Conservation (phyloP, 1,284 basidiomycete species). For the Papiliotrema fonsecae region DNA sequence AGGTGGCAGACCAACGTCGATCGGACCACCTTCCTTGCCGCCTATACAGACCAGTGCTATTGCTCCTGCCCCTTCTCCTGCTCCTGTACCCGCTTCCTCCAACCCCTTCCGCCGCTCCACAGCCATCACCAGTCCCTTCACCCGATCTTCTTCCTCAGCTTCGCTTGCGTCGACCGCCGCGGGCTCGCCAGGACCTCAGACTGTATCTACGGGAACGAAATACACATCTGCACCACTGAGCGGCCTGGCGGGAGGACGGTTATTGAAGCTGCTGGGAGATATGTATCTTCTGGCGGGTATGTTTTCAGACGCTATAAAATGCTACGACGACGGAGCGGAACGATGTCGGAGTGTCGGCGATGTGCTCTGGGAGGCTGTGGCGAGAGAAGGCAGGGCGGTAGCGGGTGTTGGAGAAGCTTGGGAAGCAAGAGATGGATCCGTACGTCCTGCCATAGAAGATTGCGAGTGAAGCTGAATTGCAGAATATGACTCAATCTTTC, state of each 20-base stretch:
- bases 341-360: conserved; percentile 69
- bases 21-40: conserved; percentile 33
- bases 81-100: conserved; percentile 15
- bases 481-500: conserved; percentile 36
- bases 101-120: conserved; percentile 41
- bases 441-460: conserved; percentile 12
- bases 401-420: conserved; percentile 74
- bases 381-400: conserved; percentile 74
- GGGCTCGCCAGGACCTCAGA: conserved; percentile 6
- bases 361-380: conserved; percentile 77
- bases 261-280: conserved; percentile 84
- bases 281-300: conserved; percentile 78
- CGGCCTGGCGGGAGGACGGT: conserved; percentile 49
- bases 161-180: conserved; percentile 19
- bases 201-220: conserved; percentile 9
- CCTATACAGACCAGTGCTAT: conserved; percentile 42
- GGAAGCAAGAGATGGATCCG: conserved; percentile 67
- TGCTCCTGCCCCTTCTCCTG: conserved; percentile 17
- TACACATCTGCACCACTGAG: conserved; percentile 35
- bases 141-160: conserved; percentile 26
- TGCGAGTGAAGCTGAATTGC: neutral
- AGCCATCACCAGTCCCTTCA: conserved; percentile 31
- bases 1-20: conserved; percentile 37
- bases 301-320: conserved; percentile 69
- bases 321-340: conserved; percentile 77